These are phyloP conservation scores for Entonaema liquescens DNA, from an alignment of 495 filamentous ascomycete species.

Conservation along the genomic window DNA sequence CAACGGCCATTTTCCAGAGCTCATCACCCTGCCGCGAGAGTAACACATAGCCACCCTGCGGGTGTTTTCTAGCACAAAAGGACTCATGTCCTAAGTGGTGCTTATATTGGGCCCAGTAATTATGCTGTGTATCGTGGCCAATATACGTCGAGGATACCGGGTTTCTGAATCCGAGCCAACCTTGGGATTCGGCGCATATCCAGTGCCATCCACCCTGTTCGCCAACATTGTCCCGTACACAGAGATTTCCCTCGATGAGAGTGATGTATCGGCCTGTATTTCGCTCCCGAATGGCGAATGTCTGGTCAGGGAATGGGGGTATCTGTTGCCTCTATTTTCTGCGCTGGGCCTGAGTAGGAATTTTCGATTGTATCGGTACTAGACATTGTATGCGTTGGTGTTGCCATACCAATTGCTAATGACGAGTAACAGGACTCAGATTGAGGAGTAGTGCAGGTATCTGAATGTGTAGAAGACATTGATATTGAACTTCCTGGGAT, in stretches of 20 bases:
- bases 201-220: conserved; percentile 13
- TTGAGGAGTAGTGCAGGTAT: not conserved
- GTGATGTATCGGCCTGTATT: not conserved
- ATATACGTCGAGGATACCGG: conserved; percentile 5
- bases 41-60: not conserved
- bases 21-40: not conserved
- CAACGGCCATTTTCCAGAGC: not conserved
- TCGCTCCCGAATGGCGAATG: not conserved
- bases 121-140: not conserved
- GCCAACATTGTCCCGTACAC: not conserved
- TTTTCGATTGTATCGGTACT: not conserved
- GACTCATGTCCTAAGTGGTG: not conserved
- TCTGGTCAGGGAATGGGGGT: not conserved
- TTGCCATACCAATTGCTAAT: not conserved
- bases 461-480: not conserved
- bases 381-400: not conserved
- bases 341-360: not conserved
- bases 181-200: not conserved
- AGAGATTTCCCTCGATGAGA: not conserved
- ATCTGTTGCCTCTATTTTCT: not conserved
- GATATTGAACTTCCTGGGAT: not conserved
- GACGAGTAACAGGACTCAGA: not conserved
- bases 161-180: conserved; percentile 5
- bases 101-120: conserved; percentile 1
- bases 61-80: conserved; percentile 4